These are phyloP conservation scores for Nakazawaea ishiwadae DNA, from an alignment of 805 yeast genomes.

Conservation along the genomic window DNA sequence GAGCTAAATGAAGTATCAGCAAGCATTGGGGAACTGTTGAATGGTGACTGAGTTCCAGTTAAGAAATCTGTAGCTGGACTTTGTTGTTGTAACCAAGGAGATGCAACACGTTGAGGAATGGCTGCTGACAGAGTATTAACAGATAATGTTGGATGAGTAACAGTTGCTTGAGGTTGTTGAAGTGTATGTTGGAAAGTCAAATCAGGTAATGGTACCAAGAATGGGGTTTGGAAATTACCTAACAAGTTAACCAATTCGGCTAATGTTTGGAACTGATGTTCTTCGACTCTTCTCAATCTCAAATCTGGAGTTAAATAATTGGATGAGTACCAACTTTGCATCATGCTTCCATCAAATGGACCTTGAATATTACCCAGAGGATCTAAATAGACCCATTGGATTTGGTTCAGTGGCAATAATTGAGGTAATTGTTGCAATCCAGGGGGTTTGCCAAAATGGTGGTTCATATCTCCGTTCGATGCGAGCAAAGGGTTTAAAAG, in stretches of 20 bases:
- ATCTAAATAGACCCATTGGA: conserved; percentile 73
- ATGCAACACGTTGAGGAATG: conserved; percentile 11
- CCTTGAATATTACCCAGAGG: conserved; percentile 71
- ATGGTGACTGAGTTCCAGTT: conserved; percentile 5
- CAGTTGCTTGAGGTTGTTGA: conserved; percentile 12
- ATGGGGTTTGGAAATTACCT: conserved; percentile 53
- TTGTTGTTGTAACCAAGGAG: conserved; percentile 10
- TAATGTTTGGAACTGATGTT: conserved; percentile 43
- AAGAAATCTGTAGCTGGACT: conserved; percentile 8
- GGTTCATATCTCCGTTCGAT: conserved; percentile 13
- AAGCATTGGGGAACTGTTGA: too few species aligned
- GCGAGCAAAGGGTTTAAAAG: conserved; percentile 8
- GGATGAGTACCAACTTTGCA: conserved; percentile 74
- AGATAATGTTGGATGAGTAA: background rate
- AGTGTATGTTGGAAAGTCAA: conserved; percentile 5
- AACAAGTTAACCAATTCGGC: conserved; percentile 46
- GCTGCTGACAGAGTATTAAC: conserved; percentile 9
- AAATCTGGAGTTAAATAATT: conserved; percentile 55
- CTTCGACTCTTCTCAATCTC: conserved; percentile 55
- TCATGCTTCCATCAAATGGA: conserved; percentile 66
- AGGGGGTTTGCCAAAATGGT: conserved; percentile 16
- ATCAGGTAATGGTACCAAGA: conserved; percentile 49
- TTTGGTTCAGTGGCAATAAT: conserved; percentile 32
- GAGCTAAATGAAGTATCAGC: conserved; percentile 15
- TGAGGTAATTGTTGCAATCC: conserved; percentile 16